Conservation (phyloP, 352 stramenopile genomes). For the Bremia lactucae region DNA sequence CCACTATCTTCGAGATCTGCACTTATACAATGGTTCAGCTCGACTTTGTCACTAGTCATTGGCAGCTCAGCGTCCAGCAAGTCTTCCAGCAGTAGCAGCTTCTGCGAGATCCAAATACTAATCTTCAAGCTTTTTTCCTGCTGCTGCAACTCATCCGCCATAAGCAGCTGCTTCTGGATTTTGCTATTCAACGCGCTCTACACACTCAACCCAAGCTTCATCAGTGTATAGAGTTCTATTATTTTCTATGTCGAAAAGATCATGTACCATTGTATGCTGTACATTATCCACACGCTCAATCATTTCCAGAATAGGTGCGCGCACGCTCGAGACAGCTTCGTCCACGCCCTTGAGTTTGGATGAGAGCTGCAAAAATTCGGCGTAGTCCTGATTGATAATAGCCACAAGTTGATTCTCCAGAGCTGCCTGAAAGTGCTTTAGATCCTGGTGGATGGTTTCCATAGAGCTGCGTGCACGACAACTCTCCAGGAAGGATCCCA, state of each 20-base stretch:
- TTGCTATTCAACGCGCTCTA: slow-evolving; percentile 40
- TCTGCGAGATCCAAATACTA: slow-evolving; percentile 66
- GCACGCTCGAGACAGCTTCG: slow-evolving; percentile 71
- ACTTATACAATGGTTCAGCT: neutral
- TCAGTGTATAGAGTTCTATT: neutral
- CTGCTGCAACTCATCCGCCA: slow-evolving; percentile 32
- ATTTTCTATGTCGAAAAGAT: neutral
- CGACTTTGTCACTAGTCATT: slow-evolving; percentile 19
- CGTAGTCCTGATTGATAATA: slow-evolving; percentile 86
- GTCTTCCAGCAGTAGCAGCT: slow-evolving; percentile 62
- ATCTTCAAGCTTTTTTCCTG: slow-evolving; percentile 41
- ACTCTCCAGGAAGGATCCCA: slow-evolving; percentile 61
- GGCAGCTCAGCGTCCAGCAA: slow-evolving; percentile 54
- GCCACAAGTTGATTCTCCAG: slow-evolving; percentile 84
- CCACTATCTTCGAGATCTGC: slow-evolving; percentile 17
- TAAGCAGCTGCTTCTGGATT: slow-evolving; percentile 40
- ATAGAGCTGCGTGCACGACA: slow-evolving; percentile 64
- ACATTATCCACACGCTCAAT: slow-evolving; percentile 70
- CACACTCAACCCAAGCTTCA: slow-evolving; percentile 1
- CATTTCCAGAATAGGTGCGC: slow-evolving; percentile 56
- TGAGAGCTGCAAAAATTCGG: slow-evolving; percentile 84
- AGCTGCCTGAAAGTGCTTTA: slow-evolving; percentile 74
- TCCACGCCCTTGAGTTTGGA: slow-evolving; percentile 81
- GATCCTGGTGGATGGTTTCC: slow-evolving; percentile 78
- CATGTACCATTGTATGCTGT: slow-evolving; percentile 34